Base-by-base conservation (phyloP, 192 early-diverging fungal species). In the Gamsiella multidivaricata region DNA sequence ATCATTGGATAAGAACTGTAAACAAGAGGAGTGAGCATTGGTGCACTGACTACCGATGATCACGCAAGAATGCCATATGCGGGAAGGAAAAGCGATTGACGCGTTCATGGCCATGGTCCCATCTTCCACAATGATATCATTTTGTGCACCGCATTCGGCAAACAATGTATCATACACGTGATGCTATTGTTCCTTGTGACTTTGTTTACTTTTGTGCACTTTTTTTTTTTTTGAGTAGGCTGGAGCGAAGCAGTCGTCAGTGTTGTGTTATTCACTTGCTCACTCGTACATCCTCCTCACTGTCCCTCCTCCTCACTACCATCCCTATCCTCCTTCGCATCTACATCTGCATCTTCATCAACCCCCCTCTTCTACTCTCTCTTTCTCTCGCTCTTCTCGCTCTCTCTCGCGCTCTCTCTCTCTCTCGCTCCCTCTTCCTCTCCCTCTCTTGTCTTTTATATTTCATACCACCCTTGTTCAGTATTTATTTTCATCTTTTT, bases 81-180 rank as follows among this genome's bases (percentile, higher is more conserved):
- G n/a, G n/a, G n/a, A n/a, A n/a, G n/a, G n/a, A n/a, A n/a, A n/a
- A n/a, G n/a, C n/a, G n/a, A n/a, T n/a, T n/a, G n/a, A n/a, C n/a
- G n/a, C n/a, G n/a, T n/a, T n/a, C n/a, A n/a, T 10, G 8, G 8
- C 39, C 7, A 7, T 41, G 14, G 39, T 10, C 39, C 39, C 39
- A 41, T 41, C 7, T 41, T 41, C 7, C 39, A 41, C 14, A 7
- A 41, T 41, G 39, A 18, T 6, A 4, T 18, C 4, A 46, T 10
- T 46, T 46, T 46, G 45, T 46, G 45, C 45, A n/a, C 45, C 45
- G 15, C 10, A 46, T 46, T 46, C 15, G 45, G 45, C 45, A 46
- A 46, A n/a, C 45, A 46, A 46, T 46, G 15, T 46, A 5, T n/a
- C 45, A n/a, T 18, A 18, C 45, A 46, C 45, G 45, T 46, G 37